Evolutionary conservation across 371 early-diverging fungal species (phyloP), one percentile per base, ranked within the genome.

Genomic region (Nematocida sp.): DNA sequence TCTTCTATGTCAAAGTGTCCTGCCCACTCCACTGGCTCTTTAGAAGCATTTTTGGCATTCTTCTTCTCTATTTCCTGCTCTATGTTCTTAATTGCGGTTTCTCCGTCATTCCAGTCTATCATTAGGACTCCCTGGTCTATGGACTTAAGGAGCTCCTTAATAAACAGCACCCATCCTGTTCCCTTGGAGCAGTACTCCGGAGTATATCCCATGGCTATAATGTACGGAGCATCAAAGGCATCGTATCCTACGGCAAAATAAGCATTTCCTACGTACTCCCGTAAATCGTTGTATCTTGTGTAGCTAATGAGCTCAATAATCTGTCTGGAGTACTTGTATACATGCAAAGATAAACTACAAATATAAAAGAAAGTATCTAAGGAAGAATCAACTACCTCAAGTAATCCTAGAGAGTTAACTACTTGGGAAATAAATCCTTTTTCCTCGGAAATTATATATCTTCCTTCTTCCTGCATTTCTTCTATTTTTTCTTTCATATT

Each of bases 1-100:
- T 71, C 75, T 40, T 48, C 57, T 11, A 71, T 71, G 55, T 71
- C 75, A 71, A 71, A 71, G 55, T 71, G 75, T 36, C 75, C 75
- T 7, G 48, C 40, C 75, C 75, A 71, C 7, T 25, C 28, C 4
- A 5, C 20, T 25, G 4, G 25, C 16, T 45, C 67, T 18, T 30
- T 9, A n/a, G 13, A 20, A 13, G 13, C 45, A 16, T 13, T 48
- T 5, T 11, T 23, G 0, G 20, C 63, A 48, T 71, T 71, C 36
- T 59, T 61, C 28, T 71, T 42, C 51, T 51, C 23, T 13, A 71
- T 57, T 23, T 59, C 32, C 23, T 48, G 11, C 40, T 71, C 63
- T n/a, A 71, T 11, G 48, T 71, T 60, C 49, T 61, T 49, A 28
- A 71, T 63, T 23, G 63, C 45, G 5, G 54, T 9, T 26, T 49